These are phyloP conservation scores for Silybum marianum DNA, from an alignment of 129 eudicot species.

Conservation along the genomic window DNA sequence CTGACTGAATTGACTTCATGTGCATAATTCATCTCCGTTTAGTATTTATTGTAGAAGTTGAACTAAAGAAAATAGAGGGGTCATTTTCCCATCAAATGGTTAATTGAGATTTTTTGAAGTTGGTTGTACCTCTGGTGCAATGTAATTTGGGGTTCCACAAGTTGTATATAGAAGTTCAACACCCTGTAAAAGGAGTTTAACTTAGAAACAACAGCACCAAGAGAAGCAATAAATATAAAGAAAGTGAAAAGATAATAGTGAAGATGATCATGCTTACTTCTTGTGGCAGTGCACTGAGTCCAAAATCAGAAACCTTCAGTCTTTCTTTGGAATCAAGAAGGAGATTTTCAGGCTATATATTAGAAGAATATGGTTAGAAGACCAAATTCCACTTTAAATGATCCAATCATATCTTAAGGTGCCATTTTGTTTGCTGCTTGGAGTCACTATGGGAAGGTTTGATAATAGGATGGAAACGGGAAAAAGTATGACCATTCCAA, in stretches of 20 bases:
- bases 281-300: conserved; percentile 91
- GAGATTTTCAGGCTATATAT: conserved; percentile 86
- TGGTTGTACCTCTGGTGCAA: conserved; percentile 89
- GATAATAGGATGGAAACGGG: neutral
- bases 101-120: conserved; percentile 9
- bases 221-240: neutral
- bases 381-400: neutral
- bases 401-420: conserved; percentile 9
- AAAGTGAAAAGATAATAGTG: neutral
- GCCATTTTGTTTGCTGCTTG: neutral
- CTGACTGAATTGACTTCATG: neutral
- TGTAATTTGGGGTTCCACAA: conserved; percentile 97
- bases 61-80: neutral
- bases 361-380: conserved; percentile 30
- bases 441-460: neutral
- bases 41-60: conserved; percentile 4
- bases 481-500: neutral
- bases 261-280: conserved; percentile 52
- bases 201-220: neutral
- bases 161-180: conserved; percentile 96
- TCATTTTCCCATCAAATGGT: neutral
- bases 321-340: conserved; percentile 80
- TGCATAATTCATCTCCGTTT: neutral
- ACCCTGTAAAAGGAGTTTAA: conserved; percentile 56
- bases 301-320: conserved; percentile 98